A percentile compares a stretch with the other conserved stretches of the same genome.
Evolutionary conservation across 73 alveolate genomes (phyloP).

Genomic region (Tetrahymena thermophila): DNA sequence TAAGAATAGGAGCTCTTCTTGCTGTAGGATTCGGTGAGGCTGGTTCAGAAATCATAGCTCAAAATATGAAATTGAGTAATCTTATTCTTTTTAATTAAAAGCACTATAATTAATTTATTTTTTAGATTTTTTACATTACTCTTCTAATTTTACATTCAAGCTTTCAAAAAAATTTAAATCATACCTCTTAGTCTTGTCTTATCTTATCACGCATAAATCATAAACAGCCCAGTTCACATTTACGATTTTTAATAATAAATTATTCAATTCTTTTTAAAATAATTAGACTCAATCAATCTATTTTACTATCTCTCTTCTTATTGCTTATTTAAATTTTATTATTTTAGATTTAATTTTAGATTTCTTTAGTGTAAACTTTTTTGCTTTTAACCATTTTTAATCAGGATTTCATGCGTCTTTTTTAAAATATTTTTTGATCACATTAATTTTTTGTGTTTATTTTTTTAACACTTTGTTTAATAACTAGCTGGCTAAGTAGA

Average conservation of each 20-base stretch:
- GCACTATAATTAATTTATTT: neutral
- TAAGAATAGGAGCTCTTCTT: conserved; percentile 90
- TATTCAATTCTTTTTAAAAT: too few relatives aligned
- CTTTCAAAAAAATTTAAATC: neutral
- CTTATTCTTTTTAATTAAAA: neutral
- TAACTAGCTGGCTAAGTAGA: conserved; percentile 79
- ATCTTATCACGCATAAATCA: too few relatives aligned
- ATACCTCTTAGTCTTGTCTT: too few relatives aligned
- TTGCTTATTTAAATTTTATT: too few relatives aligned
- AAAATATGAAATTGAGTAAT: conserved; percentile 72
- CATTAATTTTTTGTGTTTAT: neutral
- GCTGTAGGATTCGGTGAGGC: conserved; percentile 99
- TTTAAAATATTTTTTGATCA: neutral
- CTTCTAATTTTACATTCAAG: neutral
- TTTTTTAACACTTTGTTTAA: neutral
- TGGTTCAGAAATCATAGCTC: conserved; percentile 93
- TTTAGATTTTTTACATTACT: neutral
- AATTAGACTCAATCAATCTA: too few relatives aligned
- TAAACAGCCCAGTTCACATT: too few relatives aligned
- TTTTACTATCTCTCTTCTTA: too few relatives aligned
- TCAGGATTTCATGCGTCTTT: too few relatives aligned
- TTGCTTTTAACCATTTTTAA: too few relatives aligned
- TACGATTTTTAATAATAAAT: too few relatives aligned
- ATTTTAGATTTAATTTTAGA: too few relatives aligned
- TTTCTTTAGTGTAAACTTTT: too few relatives aligned